These are phyloP conservation scores for Aureoboletus auriporus DNA, from an alignment of 768 basidiomycete species.

Conservation along the genomic window DNA sequence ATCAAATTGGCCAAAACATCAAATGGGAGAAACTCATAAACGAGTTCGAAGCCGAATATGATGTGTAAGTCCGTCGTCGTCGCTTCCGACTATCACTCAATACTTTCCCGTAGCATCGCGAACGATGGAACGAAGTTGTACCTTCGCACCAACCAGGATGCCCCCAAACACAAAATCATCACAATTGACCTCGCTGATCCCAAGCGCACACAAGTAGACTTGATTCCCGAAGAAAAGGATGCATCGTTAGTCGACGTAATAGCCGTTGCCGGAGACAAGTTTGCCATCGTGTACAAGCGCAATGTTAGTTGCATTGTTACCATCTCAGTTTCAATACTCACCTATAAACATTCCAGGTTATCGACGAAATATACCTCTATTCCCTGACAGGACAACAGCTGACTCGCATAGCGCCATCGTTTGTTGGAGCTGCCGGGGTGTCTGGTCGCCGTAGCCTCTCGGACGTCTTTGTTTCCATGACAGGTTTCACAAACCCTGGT, in stretches of 20 bases:
- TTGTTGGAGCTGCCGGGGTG: slow-evolving; percentile 63
- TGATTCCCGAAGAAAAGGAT: slow-evolving; percentile 66
- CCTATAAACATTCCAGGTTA: slow-evolving; percentile 42
- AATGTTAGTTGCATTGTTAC: slow-evolving; percentile 46
- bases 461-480: slow-evolving; percentile 62
- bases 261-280: slow-evolving; percentile 49
- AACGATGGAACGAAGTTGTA: slow-evolving; percentile 63
- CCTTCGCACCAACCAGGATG: slow-evolving; percentile 60
- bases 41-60: slow-evolving; percentile 64
- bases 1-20: slow-evolving; percentile 59
- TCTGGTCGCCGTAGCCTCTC: slow-evolving; percentile 47
- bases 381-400: slow-evolving; percentile 49
- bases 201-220: slow-evolving; percentile 45
- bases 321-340: not conserved
- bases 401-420: slow-evolving; percentile 55
- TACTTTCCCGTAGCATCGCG: slow-evolving; percentile 43
- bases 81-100: not conserved
- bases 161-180: slow-evolving; percentile 64
- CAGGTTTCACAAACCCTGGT: slow-evolving; percentile 70
- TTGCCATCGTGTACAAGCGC: slow-evolving; percentile 63
- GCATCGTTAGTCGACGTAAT: slow-evolving; percentile 53
- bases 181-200: slow-evolving; percentile 56
- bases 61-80: slow-evolving; percentile 42
- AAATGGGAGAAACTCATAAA: slow-evolving; percentile 70
- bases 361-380: slow-evolving; percentile 76